Conservation (phyloP, 1,284 basidiomycete genomes). For the Heterobasidion annosum region DNA sequence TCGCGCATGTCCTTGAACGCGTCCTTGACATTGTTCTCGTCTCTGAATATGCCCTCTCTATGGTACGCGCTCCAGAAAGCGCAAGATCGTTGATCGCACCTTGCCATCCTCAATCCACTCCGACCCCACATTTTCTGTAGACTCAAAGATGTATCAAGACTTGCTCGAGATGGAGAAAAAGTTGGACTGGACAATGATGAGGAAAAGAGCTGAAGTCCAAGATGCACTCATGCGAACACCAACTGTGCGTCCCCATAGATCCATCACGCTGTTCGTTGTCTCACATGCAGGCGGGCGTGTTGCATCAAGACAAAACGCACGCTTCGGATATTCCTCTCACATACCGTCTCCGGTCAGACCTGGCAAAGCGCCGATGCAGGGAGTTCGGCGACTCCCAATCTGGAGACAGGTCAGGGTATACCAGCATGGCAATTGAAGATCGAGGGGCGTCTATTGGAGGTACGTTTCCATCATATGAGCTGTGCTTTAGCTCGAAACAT, state of each 20-base stretch:
- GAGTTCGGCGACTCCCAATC: slow-evolving; percentile 27
- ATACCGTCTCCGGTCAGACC: slow-evolving; percentile 79
- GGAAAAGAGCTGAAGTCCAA: slow-evolving; percentile 86
- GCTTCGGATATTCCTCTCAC: slow-evolving; percentile 82
- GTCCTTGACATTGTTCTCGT: too few species aligned
- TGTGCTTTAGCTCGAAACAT: neutral
- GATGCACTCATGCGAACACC: slow-evolving; percentile 64
- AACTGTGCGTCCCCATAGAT: slow-evolving; percentile 30
- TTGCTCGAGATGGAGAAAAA: slow-evolving; percentile 85
- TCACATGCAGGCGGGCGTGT: neutral
- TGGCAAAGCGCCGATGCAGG: slow-evolving; percentile 57
- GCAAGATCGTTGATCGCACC: slow-evolving; percentile 74
- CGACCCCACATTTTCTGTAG: slow-evolving; percentile 63
- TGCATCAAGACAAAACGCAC: slow-evolving; percentile 54
- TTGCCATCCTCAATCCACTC: slow-evolving; percentile 65
- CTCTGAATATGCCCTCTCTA: neutral
- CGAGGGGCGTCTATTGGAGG: slow-evolving; percentile 83
- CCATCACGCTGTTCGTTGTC: neutral
- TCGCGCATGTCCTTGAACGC: neutral
- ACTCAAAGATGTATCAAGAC: slow-evolving; percentile 83
- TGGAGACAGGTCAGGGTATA: slow-evolving; percentile 65
- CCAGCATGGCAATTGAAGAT: slow-evolving; percentile 88
- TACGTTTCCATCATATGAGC: slow-evolving; percentile 20
- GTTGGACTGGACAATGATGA: slow-evolving; percentile 91
- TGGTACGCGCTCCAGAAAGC: slow-evolving; percentile 38